Conservation (phyloP, 345 rosid species). For the Moringa oleifera region DNA sequence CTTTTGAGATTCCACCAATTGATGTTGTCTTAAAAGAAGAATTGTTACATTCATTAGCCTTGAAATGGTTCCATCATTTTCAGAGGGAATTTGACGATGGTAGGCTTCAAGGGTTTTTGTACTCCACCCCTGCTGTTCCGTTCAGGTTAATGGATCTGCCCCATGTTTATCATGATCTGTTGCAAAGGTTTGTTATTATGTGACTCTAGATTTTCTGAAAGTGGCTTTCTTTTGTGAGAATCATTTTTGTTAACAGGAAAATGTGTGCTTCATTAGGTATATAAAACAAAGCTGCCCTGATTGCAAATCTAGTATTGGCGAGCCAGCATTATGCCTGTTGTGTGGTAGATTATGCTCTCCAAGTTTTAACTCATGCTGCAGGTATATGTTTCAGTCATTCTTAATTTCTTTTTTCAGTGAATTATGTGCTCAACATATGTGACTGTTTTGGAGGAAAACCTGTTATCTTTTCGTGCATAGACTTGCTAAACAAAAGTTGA, state of each 20-base stretch:
- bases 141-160: slow-evolving; percentile 86
- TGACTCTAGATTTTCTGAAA: slow-evolving; percentile 12
- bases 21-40: slow-evolving; percentile 51
- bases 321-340: slow-evolving; percentile 79
- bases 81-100: slow-evolving; percentile 31
- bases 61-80: slow-evolving; percentile 69
- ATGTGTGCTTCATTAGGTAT: slow-evolving; percentile 42
- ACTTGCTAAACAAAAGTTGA: background rate
- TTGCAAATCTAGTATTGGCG: slow-evolving; percentile 48
- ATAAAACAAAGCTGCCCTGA: slow-evolving; percentile 61
- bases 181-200: slow-evolving; percentile 57
- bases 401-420: slow-evolving; percentile 10
- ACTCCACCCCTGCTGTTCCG: slow-evolving; percentile 59
- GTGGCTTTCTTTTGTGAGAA: slow-evolving; percentile 2
- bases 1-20: slow-evolving; percentile 70
- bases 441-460: too few species aligned
- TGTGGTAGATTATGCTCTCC: slow-evolving; percentile 91
- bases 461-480: background rate
- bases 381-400: slow-evolving; percentile 35
- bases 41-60: slow-evolving; percentile 35
- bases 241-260: slow-evolving; percentile 11
- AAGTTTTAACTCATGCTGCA: slow-evolving; percentile 77
- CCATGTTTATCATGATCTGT: slow-evolving; percentile 69
- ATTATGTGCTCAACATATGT: slow-evolving; percentile 4
- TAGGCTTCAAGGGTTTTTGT: slow-evolving; percentile 28